Percentiles rank a stretch among this genome's conserved stretches.
Evolutionary conservation across 345 rosid genomes (phyloP).

Genomic region (Boechera divaricarpa): DNA sequence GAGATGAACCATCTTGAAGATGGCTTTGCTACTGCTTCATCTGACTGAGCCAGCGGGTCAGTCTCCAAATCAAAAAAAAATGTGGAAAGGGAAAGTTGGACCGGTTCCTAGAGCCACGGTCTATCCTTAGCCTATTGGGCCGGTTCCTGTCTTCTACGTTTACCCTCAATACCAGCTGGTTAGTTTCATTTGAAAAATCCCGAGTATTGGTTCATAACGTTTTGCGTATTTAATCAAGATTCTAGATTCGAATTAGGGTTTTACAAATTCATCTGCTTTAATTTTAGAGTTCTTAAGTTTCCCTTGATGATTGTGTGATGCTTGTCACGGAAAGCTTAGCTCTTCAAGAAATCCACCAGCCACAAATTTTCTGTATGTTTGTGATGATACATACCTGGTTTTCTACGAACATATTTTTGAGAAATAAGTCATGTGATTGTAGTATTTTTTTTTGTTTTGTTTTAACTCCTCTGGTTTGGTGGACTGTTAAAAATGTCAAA

Average conservation of each 20-base stretch:
- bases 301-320: background rate
- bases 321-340: background rate
- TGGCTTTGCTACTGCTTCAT: constrained; percentile 45
- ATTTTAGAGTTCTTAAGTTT: background rate
- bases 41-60: constrained; percentile 81
- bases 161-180: constrained; percentile 91
- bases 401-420: constrained; percentile 5
- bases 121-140: constrained; percentile 55
- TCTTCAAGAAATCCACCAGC: constrained; percentile 46
- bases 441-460: background rate
- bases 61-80: constrained; percentile 50
- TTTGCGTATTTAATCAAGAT: constrained; percentile 11
- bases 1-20: constrained; percentile 86
- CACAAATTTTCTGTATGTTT: constrained; percentile 57
- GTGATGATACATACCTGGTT: constrained; percentile 6
- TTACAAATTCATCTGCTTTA: constrained; percentile 9
- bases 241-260: constrained; percentile 34
- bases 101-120: background rate
- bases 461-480: constrained; percentile 5
- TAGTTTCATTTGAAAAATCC: background rate
- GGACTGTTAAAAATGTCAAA: constrained; percentile 36
- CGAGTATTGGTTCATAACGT: background rate
- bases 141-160: constrained; percentile 63
- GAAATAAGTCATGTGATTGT: background rate
- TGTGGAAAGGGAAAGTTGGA: too few relatives aligned